Percentiles rank a stretch among this genome's conserved stretches.
These are phyloP conservation scores for Calonectria pseudoreteaudii DNA, from an alignment of 2,329 filamentous ascomycete species.

Conservation along the genomic window DNA sequence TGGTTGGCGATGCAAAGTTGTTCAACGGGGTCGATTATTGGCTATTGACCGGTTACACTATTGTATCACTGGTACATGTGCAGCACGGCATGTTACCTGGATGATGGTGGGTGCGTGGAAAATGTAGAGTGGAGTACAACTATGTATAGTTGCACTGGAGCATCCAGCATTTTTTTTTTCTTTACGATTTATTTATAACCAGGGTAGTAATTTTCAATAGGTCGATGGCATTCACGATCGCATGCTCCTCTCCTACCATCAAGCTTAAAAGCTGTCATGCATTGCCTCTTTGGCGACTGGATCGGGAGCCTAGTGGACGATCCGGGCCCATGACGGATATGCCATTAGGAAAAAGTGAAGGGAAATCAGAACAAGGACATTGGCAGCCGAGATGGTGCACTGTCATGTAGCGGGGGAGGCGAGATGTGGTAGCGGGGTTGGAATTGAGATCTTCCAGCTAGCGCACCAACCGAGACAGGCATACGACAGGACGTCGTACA, in stretches of 20 bases:
- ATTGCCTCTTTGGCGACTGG: neutral
- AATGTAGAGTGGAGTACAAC: neutral
- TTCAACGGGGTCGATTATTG: neutral
- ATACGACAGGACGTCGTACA: neutral
- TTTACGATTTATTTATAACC: neutral
- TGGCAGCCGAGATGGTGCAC: neutral
- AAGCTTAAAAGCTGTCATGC: constrained; percentile 1
- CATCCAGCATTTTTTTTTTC: neutral
- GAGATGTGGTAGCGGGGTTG: constrained; percentile 29
- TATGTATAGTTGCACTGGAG: neutral
- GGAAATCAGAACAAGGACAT: neutral
- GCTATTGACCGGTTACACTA: neutral
- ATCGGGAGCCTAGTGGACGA: neutral
- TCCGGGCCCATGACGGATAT: neutral
- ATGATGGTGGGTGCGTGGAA: neutral
- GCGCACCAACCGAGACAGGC: constrained; percentile 14
- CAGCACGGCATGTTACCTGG: neutral
- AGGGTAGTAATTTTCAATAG: neutral
- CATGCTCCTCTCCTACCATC: neutral
- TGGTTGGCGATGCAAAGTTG: neutral
- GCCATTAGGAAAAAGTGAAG: neutral
- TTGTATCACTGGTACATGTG: neutral
- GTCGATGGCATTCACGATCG: constrained; percentile 4
- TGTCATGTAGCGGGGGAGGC: constrained; percentile 9
- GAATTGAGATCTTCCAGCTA: constrained; percentile 39